Conservation (phyloP, 2,329 filamentous ascomycete genomes). For the Aspergillus fumigatus region DNA sequence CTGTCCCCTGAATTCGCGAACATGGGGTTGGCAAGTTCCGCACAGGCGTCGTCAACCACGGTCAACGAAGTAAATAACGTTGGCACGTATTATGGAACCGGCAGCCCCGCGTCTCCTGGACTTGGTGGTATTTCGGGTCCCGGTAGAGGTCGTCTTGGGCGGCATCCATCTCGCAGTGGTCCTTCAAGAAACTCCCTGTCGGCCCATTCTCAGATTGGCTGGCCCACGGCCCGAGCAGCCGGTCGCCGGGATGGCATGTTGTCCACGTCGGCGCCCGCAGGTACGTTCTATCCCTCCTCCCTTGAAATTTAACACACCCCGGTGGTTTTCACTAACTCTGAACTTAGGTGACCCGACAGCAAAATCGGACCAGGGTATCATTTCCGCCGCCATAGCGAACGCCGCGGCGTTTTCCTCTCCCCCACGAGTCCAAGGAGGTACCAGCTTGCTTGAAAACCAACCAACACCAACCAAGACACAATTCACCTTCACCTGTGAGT, state of each 20-base stretch:
- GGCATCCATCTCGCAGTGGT: constrained; percentile 45
- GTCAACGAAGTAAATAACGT: constrained; percentile 43
- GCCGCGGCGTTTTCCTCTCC: constrained; percentile 65
- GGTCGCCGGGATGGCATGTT: constrained; percentile 44
- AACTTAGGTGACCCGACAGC: constrained; percentile 33
- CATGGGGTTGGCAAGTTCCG: constrained; percentile 53
- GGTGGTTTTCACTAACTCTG: constrained; percentile 9
- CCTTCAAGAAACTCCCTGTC: constrained; percentile 61
- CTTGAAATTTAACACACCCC: constrained; percentile 19
- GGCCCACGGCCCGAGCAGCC: constrained; percentile 49
- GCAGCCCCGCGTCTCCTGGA: constrained; percentile 49
- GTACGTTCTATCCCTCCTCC: constrained; percentile 19
- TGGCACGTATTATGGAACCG: constrained; percentile 54
- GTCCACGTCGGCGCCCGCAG: constrained; percentile 37
- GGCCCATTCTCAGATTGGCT: constrained; percentile 54
- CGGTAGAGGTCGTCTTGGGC: constrained; percentile 77
- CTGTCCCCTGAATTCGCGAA: constrained; percentile 61
- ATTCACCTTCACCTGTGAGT: constrained; percentile 95
- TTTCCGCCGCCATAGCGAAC: constrained; percentile 86
- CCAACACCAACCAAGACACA: constrained; percentile 71
- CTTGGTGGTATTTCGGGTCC: constrained; percentile 75
- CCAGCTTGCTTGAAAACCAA: constrained; percentile 71
- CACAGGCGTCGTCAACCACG: constrained; percentile 42
- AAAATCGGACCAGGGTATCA: constrained; percentile 67
- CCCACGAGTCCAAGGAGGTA: constrained; percentile 66